phyloP scores from a whole-genome alignment of 768 basidiomycete genomes.

The Leccinellum rugosiceps region DNA sequence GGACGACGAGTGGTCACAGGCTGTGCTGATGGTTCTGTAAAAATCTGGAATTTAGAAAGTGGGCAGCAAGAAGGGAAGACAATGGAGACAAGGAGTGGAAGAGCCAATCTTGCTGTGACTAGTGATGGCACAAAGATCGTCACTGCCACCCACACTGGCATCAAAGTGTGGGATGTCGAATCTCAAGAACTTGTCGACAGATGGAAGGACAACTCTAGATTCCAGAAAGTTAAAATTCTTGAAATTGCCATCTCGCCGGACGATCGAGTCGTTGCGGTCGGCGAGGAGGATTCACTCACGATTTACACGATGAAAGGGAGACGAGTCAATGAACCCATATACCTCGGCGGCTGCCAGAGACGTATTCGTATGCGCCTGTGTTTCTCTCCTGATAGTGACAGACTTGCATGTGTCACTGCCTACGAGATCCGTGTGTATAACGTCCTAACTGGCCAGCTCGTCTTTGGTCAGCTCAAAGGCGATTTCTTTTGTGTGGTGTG shows the following conservation, averaged over 20 bases:
- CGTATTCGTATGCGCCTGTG: background rate
- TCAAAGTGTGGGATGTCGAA: background rate
- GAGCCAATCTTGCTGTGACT: background rate
- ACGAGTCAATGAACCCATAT: background rate
- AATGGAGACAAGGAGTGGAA: background rate
- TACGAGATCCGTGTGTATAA: background rate
- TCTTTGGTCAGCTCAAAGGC: background rate
- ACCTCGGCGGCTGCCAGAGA: background rate
- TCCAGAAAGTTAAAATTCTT: too few relatives aligned
- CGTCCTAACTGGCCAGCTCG: background rate
- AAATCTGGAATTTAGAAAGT: conserved; percentile 4
- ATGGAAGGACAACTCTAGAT: background rate
- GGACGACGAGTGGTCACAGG: conserved; percentile 5
- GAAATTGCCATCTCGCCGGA: background rate
- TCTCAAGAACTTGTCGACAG: background rate
- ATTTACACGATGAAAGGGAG: background rate
- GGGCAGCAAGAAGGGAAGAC: conserved; percentile 3
- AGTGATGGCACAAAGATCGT: conserved; percentile 1
- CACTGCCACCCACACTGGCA: background rate
- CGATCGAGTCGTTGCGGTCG: background rate
- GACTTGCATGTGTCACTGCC: background rate
- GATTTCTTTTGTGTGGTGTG: background rate
- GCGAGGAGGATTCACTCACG: background rate
- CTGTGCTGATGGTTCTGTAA: background rate
- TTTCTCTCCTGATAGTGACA: background rate